These are phyloP conservation scores for Exophiala sideris DNA, from an alignment of 2,329 filamentous ascomycete species.

Conservation along the genomic window DNA sequence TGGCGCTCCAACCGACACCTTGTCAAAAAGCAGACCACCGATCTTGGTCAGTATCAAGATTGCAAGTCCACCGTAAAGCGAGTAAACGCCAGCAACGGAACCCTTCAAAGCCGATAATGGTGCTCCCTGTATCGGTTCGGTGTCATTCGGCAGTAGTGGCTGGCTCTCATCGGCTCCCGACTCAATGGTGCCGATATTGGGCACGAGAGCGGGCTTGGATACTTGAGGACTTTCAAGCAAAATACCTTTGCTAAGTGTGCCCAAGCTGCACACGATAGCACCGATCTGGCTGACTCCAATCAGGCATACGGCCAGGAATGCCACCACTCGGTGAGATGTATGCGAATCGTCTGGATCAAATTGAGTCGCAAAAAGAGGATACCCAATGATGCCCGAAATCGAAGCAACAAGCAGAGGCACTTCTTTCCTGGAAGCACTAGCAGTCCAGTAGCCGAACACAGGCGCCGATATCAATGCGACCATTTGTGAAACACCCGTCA, in stretches of 20 bases:
- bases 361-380: slow-evolving; percentile 71
- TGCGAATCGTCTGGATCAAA: slow-evolving; percentile 71
- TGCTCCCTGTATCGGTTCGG: slow-evolving; percentile 15
- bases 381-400: slow-evolving; percentile 71
- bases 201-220: neutral
- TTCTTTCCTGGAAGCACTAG: slow-evolving; percentile 64
- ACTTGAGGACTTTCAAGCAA: slow-evolving; percentile 45
- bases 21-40: slow-evolving; percentile 83
- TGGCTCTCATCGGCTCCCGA: neutral
- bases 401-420: slow-evolving; percentile 71
- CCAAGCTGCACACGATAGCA: slow-evolving; percentile 92
- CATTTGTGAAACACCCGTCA: slow-evolving; percentile 86
- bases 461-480: slow-evolving; percentile 81
- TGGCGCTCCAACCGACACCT: slow-evolving; percentile 67
- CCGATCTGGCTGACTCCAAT: slow-evolving; percentile 94
- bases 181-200: neutral
- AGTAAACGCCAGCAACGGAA: slow-evolving; percentile 91
- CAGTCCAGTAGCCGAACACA: slow-evolving; percentile 80
- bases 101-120: slow-evolving; percentile 70
- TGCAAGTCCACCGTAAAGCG: slow-evolving; percentile 80
- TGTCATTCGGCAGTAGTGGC: slow-evolving; percentile 7
- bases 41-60: slow-evolving; percentile 90
- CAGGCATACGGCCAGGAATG: slow-evolving; percentile 74
- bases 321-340: slow-evolving; percentile 62
- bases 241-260: slow-evolving; percentile 77